Percentiles rank a stretch among this genome's conserved stretches.
Evolutionary conservation across 164 flowering plant genomes (phyloP).

Genomic region (Euptelea pleiosperma): DNA sequence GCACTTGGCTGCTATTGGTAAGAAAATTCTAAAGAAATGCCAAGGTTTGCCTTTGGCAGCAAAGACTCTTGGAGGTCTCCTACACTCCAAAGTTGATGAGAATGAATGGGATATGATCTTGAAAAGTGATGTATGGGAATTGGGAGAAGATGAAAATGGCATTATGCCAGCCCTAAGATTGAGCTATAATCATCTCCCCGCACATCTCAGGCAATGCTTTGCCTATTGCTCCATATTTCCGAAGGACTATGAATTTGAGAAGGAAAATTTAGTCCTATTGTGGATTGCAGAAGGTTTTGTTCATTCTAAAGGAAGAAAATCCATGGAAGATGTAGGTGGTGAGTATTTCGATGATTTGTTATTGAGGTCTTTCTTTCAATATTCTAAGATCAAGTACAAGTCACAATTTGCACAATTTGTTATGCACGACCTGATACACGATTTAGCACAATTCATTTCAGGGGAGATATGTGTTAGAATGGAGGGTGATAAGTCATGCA

Average conservation of each 20-base stretch:
- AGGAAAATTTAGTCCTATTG: neutral
- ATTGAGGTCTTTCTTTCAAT: neutral
- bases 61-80: constrained; percentile 1
- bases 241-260: neutral
- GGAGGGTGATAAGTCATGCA: neutral
- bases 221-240: constrained; percentile 7
- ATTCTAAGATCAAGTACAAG: no score
- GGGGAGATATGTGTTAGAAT: neutral
- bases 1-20: neutral
- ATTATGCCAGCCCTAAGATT: neutral
- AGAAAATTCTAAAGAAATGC: constrained; percentile 4
- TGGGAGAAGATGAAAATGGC: neutral
- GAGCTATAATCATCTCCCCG: neutral
- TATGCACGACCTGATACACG: constrained; percentile 7
- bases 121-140: constrained; percentile 1
- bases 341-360: constrained; percentile 4
- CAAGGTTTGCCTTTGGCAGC: constrained; percentile 10
- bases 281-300: constrained; percentile 13
- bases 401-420: no score
- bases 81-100: neutral
- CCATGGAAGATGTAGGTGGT: neutral
- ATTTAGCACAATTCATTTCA: constrained; percentile 2
- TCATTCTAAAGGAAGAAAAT: neutral
- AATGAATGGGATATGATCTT: neutral
- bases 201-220: neutral